Base-by-base conservation (phyloP, 768 basidiomycete genomes). In the Lentinula detonsa region DNA sequence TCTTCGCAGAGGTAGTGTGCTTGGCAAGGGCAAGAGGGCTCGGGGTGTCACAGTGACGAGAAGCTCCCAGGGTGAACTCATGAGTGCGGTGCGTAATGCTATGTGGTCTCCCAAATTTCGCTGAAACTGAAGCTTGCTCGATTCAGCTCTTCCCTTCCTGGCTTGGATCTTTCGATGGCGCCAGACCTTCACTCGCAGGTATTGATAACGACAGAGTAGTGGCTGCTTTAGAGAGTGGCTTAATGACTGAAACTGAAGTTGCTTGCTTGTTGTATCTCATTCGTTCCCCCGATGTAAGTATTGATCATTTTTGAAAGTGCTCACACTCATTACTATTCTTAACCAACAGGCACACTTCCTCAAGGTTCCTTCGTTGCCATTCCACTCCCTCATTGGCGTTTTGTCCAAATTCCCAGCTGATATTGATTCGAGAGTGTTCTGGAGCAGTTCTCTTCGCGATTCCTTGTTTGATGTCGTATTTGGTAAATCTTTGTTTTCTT, bases 41-140 rank as follows among this genome's bases (percentile, higher is more conserved):
- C 81, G 92, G 9, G 90, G 90, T 28, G 92, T 94, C 37, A 93
- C 91, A 10, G 80, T 94, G 48, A 94, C 92, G 3, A 78, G 88
- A 61, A 90, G 88, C 64, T 83, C 82, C 16, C 90, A 93, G 69
- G 87, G 86, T 65, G 91, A 93, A 66, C 77, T 94, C 31, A 92
- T 93, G 92, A 75, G 80, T 60, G 86, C 91, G 65, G 90, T 91
- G 68, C 37, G 85, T 74, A 40, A 2, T 33, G 10, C 35, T 45
- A 4, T 35, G 34, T 50, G 60, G 37, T 31, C 34, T 63, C 53
- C 18, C n/a, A 50, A 49, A 34, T 37, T 31, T 28, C 16, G 23
- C 9, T 48, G 21, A 48, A 2, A 6, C 10, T 60, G 21, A 23
- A 21, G 28, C 48, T 43, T 13, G 57, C 33, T 62, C 42, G 59